Evolutionary conservation across 257 asterid species (phyloP).

Genomic region (Solanum neorickii): DNA sequence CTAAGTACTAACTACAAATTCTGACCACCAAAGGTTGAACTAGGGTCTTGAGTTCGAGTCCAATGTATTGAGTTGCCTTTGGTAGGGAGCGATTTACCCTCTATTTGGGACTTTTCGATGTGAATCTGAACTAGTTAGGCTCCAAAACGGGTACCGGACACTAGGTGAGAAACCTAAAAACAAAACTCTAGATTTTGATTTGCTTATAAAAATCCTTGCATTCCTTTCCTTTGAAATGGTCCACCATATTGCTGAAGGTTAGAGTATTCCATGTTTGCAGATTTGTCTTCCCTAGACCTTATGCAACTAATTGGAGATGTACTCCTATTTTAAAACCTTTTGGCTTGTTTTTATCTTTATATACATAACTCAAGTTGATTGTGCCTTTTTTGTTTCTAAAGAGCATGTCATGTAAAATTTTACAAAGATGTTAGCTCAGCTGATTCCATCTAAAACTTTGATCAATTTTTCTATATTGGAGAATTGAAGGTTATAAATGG

Average conservation of each 20-base stretch:
- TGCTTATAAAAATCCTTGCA: background rate
- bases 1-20: background rate
- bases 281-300: background rate
- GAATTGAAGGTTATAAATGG: background rate
- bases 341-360: background rate
- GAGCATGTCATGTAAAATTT: background rate
- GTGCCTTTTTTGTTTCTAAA: background rate
- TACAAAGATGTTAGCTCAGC: background rate
- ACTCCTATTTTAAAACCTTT: background rate
- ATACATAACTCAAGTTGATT: background rate
- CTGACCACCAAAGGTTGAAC: background rate
- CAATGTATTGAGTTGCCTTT: background rate
- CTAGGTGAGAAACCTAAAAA: background rate
- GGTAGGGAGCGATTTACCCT: background rate
- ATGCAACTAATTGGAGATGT: background rate
- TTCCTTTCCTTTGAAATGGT: background rate
- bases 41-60: background rate
- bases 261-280: background rate
- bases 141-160: background rate
- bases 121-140: background rate
- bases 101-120: background rate
- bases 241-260: background rate
- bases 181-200: background rate
- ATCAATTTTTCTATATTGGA: background rate
- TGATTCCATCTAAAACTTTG: background rate